A percentile compares a stretch with the other conserved stretches of the same genome.
phyloP scores from a whole-genome alignment of 75 land plant species.

The Pinus tabuliformis region DNA sequence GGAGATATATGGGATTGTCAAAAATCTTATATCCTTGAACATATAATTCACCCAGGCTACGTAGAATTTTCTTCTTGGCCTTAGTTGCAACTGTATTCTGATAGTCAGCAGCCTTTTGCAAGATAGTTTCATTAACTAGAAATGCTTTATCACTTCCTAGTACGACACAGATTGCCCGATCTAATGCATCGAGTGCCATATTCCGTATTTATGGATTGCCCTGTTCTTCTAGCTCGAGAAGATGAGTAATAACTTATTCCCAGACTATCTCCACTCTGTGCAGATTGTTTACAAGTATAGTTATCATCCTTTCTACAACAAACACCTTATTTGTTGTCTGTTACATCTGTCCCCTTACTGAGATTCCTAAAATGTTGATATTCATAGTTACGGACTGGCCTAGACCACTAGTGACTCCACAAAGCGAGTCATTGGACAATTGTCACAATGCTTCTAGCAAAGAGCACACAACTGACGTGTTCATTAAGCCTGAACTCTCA shows the following conservation, averaged over 20 bases:
- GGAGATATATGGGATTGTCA: slow-evolving; percentile 21
- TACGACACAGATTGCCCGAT: slow-evolving; percentile 87
- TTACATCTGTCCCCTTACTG: slow-evolving; percentile 18
- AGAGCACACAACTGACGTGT: slow-evolving; percentile 75
- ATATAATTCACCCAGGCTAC: too few relatives aligned
- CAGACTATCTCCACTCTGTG: slow-evolving; percentile 83
- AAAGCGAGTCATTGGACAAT: slow-evolving; percentile 60
- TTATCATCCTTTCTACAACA: slow-evolving; percentile 87
- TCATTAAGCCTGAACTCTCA: slow-evolving; percentile 90
- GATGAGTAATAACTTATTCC: slow-evolving; percentile 79
- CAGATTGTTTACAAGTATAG: slow-evolving; percentile 74
- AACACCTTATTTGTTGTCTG: slow-evolving; percentile 65
- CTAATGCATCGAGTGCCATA: slow-evolving; percentile 89
- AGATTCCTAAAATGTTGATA: slow-evolving; percentile 8
- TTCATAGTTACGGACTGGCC: slow-evolving; percentile 31
- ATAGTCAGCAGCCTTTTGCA: too few relatives aligned
- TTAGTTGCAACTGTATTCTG: too few relatives aligned
- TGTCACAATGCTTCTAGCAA: slow-evolving; percentile 76
- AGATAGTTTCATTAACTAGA: too few relatives aligned
- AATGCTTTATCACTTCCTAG: slow-evolving; percentile 52
- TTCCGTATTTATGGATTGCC: slow-evolving; percentile 54
- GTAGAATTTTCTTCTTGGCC: too few relatives aligned
- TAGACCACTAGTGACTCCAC: slow-evolving; percentile 34
- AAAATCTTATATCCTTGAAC: too few relatives aligned
- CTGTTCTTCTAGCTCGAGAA: slow-evolving; percentile 54